A percentile compares a stretch with the other conserved stretches of the same genome.
Conservation (phyloP, 805 yeast species). For the Candida quercuum region DNA sequence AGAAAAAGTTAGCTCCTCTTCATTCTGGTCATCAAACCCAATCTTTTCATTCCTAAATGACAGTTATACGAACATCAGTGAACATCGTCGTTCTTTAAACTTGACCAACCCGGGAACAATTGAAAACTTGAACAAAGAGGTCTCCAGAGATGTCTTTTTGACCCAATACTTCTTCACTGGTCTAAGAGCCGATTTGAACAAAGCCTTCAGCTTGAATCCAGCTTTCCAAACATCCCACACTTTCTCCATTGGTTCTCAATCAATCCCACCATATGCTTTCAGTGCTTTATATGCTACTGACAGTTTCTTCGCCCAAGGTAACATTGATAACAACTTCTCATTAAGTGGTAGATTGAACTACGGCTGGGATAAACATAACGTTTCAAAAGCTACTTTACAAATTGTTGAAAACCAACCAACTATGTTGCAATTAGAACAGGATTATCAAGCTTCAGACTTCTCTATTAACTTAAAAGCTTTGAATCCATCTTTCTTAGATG, state of each 20-base stretch:
- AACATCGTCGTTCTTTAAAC: constrained; percentile 77
- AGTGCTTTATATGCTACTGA: constrained; percentile 87
- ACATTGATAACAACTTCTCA: constrained; percentile 79
- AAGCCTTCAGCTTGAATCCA: constrained; percentile 86
- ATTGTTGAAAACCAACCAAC: constrained; percentile 84
- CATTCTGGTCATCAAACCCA: constrained; percentile 80
- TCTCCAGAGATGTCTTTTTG: constrained; percentile 86
- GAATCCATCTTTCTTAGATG: constrained; percentile 74
- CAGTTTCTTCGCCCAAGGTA: constrained; percentile 82
- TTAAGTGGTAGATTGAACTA: constrained; percentile 86
- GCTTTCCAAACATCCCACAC: constrained; percentile 96
- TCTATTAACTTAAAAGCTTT: constrained; percentile 85
- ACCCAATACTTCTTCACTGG: constrained; percentile 91
- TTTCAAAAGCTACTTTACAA: constrained; percentile 84
- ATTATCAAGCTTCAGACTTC: constrained; percentile 84
- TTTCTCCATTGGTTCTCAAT: constrained; percentile 79
- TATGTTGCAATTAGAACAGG: constrained; percentile 95
- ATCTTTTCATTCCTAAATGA: constrained; percentile 74
- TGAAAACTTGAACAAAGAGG: constrained; percentile 92
- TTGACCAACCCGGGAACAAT: constrained; percentile 91
- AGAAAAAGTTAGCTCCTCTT: constrained; percentile 45
- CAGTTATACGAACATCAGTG: constrained; percentile 63
- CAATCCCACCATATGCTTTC: constrained; percentile 86
- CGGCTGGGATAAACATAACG: constrained; percentile 77
- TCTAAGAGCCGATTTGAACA: constrained; percentile 91